Conservation (phyloP, 768 basidiomycete genomes). For the Coprinopsis cinerea region DNA sequence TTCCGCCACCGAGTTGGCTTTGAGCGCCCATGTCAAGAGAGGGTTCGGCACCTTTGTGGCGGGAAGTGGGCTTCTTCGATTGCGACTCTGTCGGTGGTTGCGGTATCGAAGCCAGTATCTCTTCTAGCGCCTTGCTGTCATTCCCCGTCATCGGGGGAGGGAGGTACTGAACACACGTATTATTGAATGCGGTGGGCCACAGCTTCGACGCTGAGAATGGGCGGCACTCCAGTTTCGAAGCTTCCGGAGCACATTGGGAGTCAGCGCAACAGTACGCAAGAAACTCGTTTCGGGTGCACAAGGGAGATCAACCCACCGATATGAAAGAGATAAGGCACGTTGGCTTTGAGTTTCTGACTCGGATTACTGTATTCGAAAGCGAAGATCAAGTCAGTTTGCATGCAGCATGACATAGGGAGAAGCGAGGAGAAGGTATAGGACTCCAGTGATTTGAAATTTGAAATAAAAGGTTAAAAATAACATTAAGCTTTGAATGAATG, state of each 20-base stretch:
- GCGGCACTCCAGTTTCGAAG: slow-evolving; percentile 39
- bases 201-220: slow-evolving; percentile 43
- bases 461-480: no score
- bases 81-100: not conserved
- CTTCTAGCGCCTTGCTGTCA: not conserved
- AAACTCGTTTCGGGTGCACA: no score
- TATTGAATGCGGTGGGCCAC: slow-evolving; percentile 65
- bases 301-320: slow-evolving; percentile 37
- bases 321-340: slow-evolving; percentile 47
- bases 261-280: no score
- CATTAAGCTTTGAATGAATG: not conserved
- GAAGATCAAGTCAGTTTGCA: no score
- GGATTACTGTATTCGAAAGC: slow-evolving; percentile 41
- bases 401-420: no score
- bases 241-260: no score
- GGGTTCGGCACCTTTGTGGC: not conserved
- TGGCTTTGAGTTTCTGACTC: slow-evolving; percentile 40
- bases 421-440: no score
- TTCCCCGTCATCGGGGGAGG: no score
- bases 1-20: not conserved
- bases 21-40: no score
- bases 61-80: not conserved
- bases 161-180: slow-evolving; percentile 49
- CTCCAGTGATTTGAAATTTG: no score
- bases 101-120: not conserved